These are phyloP conservation scores for Ceratorhiza oryzae-sativae DNA, from an alignment of 1,284 basidiomycete species.

Conservation along the genomic window DNA sequence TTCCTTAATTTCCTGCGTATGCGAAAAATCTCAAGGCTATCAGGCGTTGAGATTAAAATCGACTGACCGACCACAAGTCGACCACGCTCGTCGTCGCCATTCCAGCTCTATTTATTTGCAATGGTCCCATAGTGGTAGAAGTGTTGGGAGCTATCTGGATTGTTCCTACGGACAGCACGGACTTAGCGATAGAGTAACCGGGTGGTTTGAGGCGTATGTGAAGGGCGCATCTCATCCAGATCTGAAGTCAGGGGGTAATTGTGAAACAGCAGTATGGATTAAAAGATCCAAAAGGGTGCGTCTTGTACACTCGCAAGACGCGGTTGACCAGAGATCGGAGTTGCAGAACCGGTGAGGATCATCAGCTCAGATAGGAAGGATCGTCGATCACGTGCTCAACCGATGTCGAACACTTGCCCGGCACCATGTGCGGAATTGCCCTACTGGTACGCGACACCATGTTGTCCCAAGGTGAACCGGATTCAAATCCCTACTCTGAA, in stretches of 20 bases:
- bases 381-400: conserved; percentile 29
- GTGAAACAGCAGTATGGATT: too few relatives aligned
- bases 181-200: background rate
- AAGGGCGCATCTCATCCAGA: conserved; percentile 29
- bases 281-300: too few relatives aligned
- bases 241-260: too few relatives aligned
- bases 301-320: background rate
- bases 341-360: background rate
- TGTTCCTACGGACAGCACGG: background rate
- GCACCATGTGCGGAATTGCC: conserved; percentile 24
- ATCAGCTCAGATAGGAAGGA: conserved; percentile 10
- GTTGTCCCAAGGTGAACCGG: background rate
- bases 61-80: conserved; percentile 28
- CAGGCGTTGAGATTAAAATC: background rate
- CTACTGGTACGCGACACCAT: background rate
- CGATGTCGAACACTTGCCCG: background rate
- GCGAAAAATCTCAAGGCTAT: background rate
- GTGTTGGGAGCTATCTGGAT: background rate
- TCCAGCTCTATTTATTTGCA: background rate
- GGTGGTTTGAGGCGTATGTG: conserved; percentile 8
- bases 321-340: background rate
- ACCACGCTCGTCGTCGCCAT: conserved; percentile 9
- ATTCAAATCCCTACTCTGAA: background rate
- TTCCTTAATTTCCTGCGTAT: conserved; percentile 26
- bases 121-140: too few relatives aligned